phyloP scores from a whole-genome alignment of 2,329 filamentous ascomycete species.

The Cordyceps militaris region DNA sequence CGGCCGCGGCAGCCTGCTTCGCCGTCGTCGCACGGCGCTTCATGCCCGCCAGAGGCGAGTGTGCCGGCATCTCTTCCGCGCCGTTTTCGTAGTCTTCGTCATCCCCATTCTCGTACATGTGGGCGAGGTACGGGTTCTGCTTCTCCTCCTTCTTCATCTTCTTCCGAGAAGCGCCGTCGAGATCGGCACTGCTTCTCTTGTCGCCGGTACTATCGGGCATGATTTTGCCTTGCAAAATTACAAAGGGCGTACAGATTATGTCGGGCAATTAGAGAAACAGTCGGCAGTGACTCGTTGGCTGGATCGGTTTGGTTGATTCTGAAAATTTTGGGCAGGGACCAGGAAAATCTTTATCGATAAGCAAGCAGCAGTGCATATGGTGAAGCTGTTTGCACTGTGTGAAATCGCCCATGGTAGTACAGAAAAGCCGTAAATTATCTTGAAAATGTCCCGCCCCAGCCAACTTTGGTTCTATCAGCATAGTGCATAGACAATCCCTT shows the following conservation, averaged over 20 bases:
- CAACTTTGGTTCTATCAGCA: neutral
- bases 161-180: constrained; percentile 35
- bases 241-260: neutral
- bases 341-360: constrained; percentile 12
- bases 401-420: too few relatives aligned
- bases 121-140: constrained; percentile 84
- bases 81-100: constrained; percentile 30
- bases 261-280: neutral
- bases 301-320: neutral
- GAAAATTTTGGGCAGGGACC: neutral
- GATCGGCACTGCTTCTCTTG: constrained; percentile 40
- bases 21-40: constrained; percentile 76
- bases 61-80: constrained; percentile 23
- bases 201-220: constrained; percentile 22
- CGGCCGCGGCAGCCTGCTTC: constrained; percentile 61
- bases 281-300: neutral
- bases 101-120: constrained; percentile 61
- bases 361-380: neutral
- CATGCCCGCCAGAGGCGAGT: constrained; percentile 56
- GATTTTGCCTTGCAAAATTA: neutral
- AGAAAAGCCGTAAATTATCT: neutral
- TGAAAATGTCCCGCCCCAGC: too few relatives aligned
- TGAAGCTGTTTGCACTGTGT: neutral
- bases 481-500: neutral
- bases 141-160: constrained; percentile 29